Conservation (phyloP, 805 yeast species). For the Ogataea thermomethanolica region DNA sequence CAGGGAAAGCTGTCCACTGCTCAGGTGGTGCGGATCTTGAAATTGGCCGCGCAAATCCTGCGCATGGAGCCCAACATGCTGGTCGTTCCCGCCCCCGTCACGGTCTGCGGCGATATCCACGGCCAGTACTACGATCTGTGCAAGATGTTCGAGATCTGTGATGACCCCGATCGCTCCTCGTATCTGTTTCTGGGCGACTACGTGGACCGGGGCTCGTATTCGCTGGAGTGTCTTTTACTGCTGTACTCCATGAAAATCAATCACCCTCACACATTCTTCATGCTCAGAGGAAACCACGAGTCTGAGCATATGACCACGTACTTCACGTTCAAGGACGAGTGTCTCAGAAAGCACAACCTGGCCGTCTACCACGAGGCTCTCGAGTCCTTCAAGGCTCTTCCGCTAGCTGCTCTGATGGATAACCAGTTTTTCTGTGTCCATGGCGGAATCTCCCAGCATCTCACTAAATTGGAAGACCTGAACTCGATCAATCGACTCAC, state of each 20-base stretch:
- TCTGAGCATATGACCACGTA: slow-evolving; percentile 89
- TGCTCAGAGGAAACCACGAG: slow-evolving; percentile 93
- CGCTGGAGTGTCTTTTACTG: slow-evolving; percentile 78
- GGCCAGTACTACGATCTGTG: slow-evolving; percentile 91
- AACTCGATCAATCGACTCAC: slow-evolving; percentile 69
- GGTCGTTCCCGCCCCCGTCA: slow-evolving; percentile 82
- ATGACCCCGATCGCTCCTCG: slow-evolving; percentile 70
- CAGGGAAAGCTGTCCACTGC: slow-evolving; percentile 77
- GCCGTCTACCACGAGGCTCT: slow-evolving; percentile 71
- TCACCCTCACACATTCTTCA: slow-evolving; percentile 69
- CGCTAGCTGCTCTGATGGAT: slow-evolving; percentile 89
- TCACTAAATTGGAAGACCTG: slow-evolving; percentile 65
- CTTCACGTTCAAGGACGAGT: slow-evolving; percentile 89
- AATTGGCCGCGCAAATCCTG: slow-evolving; percentile 59
- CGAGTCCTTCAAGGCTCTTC: slow-evolving; percentile 77
- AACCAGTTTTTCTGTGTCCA: slow-evolving; percentile 93
- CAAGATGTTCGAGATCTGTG: slow-evolving; percentile 90
- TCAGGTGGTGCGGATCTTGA: slow-evolving; percentile 66
- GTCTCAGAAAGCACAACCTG: slow-evolving; percentile 74
- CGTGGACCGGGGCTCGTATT: slow-evolving; percentile 91
- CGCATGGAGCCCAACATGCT: slow-evolving; percentile 74
- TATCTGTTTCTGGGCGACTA: slow-evolving; percentile 91
- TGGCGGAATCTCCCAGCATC: slow-evolving; percentile 90
- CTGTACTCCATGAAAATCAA: slow-evolving; percentile 76
- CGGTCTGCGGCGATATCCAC: slow-evolving; percentile 94